Evolutionary conservation across 192 early-diverging fungal genomes (phyloP).

Genomic region (Anaeromyces robustus): DNA sequence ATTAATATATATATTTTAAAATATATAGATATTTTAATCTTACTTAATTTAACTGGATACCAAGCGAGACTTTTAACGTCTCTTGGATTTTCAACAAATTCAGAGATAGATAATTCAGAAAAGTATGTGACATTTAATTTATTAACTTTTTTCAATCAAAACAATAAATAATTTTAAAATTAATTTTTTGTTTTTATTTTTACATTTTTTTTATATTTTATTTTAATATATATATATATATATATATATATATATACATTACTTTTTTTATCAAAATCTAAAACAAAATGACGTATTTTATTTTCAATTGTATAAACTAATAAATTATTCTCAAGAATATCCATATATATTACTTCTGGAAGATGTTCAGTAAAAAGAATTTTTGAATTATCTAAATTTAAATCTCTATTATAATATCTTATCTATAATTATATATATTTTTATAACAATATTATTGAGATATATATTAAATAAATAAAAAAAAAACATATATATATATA

Average conservation of each 20-base stretch:
- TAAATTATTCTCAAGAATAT: slow-evolving; percentile 29
- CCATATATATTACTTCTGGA: slow-evolving; percentile 28
- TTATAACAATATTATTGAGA: background rate
- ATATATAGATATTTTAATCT: background rate
- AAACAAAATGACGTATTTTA: slow-evolving; percentile 31
- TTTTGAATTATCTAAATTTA: slow-evolving; percentile 48
- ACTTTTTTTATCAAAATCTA: background rate
- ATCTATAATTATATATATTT: slow-evolving; percentile 22
- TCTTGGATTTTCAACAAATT: background rate
- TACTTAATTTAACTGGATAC: background rate
- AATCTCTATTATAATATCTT: slow-evolving; percentile 52
- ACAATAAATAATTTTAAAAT: too few relatives aligned
- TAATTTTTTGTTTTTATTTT: background rate
- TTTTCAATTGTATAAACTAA: slow-evolving; percentile 43
- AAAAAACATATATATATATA: background rate
- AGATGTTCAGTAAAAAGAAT: slow-evolving; percentile 37
- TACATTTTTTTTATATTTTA: background rate
- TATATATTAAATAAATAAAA: background rate
- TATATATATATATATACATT: background rate
- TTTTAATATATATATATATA: background rate
- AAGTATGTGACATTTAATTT: background rate
- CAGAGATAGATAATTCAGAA: background rate
- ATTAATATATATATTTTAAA: too few relatives aligned
- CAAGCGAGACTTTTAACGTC: background rate
- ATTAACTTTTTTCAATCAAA: too few relatives aligned